Percentiles rank a stretch among this genome's conserved stretches.
These are phyloP conservation scores for Nicotiana paniculata DNA, from an alignment of 257 asterid genomes.

Conservation along the genomic window DNA sequence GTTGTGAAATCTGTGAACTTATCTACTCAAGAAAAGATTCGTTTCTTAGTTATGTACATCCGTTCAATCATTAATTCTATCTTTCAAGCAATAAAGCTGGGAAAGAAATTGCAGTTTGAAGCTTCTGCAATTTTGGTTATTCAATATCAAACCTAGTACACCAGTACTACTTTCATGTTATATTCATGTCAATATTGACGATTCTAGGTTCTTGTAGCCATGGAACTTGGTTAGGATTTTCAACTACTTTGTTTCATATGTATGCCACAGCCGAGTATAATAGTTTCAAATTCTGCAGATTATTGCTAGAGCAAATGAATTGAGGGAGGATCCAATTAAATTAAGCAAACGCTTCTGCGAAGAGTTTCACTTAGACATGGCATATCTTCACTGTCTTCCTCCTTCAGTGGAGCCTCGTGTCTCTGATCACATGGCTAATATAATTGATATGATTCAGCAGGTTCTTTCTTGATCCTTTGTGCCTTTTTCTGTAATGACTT, in stretches of 20 bases:
- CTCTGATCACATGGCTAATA: constrained; percentile 84
- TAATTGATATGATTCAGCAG: constrained; percentile 79
- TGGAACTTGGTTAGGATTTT: too few species aligned
- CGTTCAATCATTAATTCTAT: too few species aligned
- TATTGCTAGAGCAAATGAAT: constrained; percentile 75
- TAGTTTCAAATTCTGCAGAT: constrained; percentile 73
- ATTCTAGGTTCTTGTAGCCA: too few species aligned
- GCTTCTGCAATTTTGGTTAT: too few species aligned
- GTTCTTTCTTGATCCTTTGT: constrained; percentile 23
- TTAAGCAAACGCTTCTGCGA: constrained; percentile 83
- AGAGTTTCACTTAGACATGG: constrained; percentile 87
- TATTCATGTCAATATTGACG: too few species aligned
- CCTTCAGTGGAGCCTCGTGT: constrained; percentile 96
- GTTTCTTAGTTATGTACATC: too few species aligned
- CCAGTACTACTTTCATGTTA: too few species aligned
- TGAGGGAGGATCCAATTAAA: constrained; percentile 78
- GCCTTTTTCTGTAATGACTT: neutral
- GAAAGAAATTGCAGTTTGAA: too few species aligned
- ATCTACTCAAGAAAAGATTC: too few species aligned
- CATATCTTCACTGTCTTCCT: constrained; percentile 66
- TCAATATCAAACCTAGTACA: too few species aligned
- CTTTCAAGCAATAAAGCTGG: too few species aligned
- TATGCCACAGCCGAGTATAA: constrained; percentile 49
- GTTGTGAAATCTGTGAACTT: too few species aligned
- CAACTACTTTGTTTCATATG: constrained; percentile 2